Base-by-base conservation (phyloP, 2,329 filamentous ascomycete genomes). In the Botrytis deweyae region DNA sequence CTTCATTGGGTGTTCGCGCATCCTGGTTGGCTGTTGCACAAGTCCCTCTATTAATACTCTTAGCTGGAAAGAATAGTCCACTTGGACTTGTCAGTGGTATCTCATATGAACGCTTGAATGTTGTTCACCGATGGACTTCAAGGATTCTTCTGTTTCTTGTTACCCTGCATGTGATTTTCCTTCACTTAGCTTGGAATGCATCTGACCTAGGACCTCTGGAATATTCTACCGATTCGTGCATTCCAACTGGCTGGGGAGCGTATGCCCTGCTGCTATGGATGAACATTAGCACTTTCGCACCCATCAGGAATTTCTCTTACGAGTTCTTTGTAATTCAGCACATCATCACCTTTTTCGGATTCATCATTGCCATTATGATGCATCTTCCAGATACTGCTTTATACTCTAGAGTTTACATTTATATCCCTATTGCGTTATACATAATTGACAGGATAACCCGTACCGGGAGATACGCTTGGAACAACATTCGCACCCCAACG, bases 321-420 rank as follows among this genome's bases (percentile, higher is more conserved):
- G 91, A 93, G 81, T 76, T 92, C 2, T 93, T 93, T 79, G 87
- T 93, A 29, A 77, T 89, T 2, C 91, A 93, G 80, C 91, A 93
- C 79, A 83, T 93, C 44, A 80, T 88, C 29, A 88, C 89, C 20
- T 83, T 82, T 75, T 76, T 84, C 73, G 80, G 80, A 25, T 80
- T 83, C 73, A 80, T 83, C 55, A 76, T 82, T 38, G 78, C 82
- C 6, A 75, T 83, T 55, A 80, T 81, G 76, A 78, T 78, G 67
- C 81, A 83, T 70, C 70, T 82, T 8, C 81, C 81, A 4, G 77
- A 78, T 36, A 81, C 79, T 1, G 79, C 80, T 18, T 71, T 79
- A 8, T 80, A 81, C 61, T 78, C 81, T 49, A 70, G 78, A 64
- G 74, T 76, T 20, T 79, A 79, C 38, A 79, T 79, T 44, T 79